Percentiles rank a stretch among this genome's conserved stretches.
Conservation (phyloP, 164 flowering plant genomes). For the Aristolochia contorta region DNA sequence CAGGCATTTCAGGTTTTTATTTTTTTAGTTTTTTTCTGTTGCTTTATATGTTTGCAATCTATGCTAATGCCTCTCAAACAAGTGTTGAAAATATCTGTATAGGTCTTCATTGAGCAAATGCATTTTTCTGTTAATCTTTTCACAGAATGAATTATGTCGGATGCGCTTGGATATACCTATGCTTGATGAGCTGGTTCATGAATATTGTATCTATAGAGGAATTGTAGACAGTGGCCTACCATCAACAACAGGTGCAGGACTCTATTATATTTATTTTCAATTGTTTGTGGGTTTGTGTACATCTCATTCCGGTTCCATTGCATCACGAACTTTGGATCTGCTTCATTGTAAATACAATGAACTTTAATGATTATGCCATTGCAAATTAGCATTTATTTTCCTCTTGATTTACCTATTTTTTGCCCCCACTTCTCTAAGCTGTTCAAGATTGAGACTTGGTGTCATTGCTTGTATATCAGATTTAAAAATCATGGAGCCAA, state of each 20-base stretch:
- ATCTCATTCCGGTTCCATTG: too few species aligned
- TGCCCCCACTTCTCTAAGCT: too few species aligned
- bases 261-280: not conserved
- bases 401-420: too few species aligned
- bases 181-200: conserved; percentile 91
- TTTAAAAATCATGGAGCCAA: too few species aligned
- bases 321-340: too few species aligned
- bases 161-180: conserved; percentile 60
- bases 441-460: too few species aligned
- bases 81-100: too few species aligned
- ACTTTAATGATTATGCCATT: too few species aligned
- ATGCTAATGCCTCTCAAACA: not conserved
- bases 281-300: too few species aligned
- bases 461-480: too few species aligned
- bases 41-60: not conserved
- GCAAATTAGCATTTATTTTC: too few species aligned
- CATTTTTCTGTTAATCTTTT: not conserved
- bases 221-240: conserved; percentile 53
- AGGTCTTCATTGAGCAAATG: not conserved
- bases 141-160: conserved; percentile 89
- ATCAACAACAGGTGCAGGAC: conserved; percentile 24
- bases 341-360: too few species aligned
- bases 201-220: conserved; percentile 93
- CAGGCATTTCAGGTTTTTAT: conserved; percentile 83
- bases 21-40: not conserved